phyloP scores from a whole-genome alignment of 768 basidiomycete genomes.

The Nidula microcarpa region DNA sequence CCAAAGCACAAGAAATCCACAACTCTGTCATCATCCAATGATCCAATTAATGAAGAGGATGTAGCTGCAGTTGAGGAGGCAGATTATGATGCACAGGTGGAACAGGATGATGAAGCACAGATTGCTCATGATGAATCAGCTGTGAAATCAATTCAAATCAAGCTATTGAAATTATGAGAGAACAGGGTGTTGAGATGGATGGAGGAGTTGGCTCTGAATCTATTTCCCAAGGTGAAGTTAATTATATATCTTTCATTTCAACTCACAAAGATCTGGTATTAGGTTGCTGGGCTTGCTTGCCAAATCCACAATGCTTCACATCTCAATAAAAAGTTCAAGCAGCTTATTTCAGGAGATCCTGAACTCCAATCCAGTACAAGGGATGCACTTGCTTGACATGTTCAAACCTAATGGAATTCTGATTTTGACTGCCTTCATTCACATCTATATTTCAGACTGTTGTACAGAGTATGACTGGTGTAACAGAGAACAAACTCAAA shows the following conservation, averaged over 20 bases:
- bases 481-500: too few species aligned
- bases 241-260: background rate
- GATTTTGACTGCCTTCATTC: too few species aligned
- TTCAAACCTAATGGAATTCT: too few species aligned
- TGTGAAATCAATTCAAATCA: slow-evolving; percentile 4
- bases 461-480: too few species aligned
- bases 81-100: slow-evolving; percentile 1
- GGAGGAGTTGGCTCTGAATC: slow-evolving; percentile 8
- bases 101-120: slow-evolving; percentile 10
- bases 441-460: too few species aligned
- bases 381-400: too few species aligned
- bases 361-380: too few species aligned
- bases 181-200: slow-evolving; percentile 1
- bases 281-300: slow-evolving; percentile 21
- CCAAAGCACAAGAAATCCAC: slow-evolving; percentile 11
- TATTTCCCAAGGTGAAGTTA: slow-evolving; percentile 15
- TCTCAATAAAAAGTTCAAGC: slow-evolving; percentile 17
- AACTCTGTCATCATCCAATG: background rate
- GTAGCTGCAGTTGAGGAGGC: slow-evolving; percentile 6
- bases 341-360: too few species aligned
- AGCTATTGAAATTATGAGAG: slow-evolving; percentile 6
- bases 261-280: background rate
- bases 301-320: slow-evolving; percentile 15
- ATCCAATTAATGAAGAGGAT: slow-evolving; percentile 6
- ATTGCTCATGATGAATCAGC: slow-evolving; percentile 11